Evolutionary conservation across 495 filamentous ascomycete species (phyloP).

Genomic region (Mytilinidion resinicola): DNA sequence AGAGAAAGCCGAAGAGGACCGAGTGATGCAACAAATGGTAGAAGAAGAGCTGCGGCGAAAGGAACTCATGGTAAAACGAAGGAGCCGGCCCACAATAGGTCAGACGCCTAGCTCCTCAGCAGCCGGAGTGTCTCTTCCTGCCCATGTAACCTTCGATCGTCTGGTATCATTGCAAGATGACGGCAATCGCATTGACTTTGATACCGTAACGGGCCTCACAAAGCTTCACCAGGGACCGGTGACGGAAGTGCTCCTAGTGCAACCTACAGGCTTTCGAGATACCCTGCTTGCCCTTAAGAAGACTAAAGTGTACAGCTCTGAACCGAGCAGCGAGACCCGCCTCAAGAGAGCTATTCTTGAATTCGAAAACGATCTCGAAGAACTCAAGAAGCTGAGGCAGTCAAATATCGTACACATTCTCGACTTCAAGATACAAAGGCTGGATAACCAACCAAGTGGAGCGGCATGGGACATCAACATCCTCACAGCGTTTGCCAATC

Average conservation of each 20-base stretch:
- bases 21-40: slow-evolving; percentile 64
- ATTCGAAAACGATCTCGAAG: slow-evolving; percentile 64
- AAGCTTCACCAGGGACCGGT: slow-evolving; percentile 22
- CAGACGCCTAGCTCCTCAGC: slow-evolving; percentile 30
- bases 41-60: slow-evolving; percentile 68
- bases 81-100: slow-evolving; percentile 28
- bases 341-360: slow-evolving; percentile 62
- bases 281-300: slow-evolving; percentile 66
- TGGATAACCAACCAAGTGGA: slow-evolving; percentile 30
- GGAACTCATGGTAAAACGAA: slow-evolving; percentile 29
- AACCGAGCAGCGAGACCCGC: slow-evolving; percentile 37
- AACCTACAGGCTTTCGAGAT: slow-evolving; percentile 10
- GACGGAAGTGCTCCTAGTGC: slow-evolving; percentile 28
- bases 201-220: slow-evolving; percentile 17
- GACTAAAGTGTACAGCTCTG: slow-evolving; percentile 51
- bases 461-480: slow-evolving; percentile 69
- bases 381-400: slow-evolving; percentile 65
- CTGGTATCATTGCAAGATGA: slow-evolving; percentile 42
- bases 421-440: slow-evolving; percentile 64
- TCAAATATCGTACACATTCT: slow-evolving; percentile 70
- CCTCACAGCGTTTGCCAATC: slow-evolving; percentile 70
- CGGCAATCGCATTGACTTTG: slow-evolving; percentile 10
- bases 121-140: background rate
- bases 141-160: slow-evolving; percentile 62
- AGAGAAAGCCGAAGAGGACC: slow-evolving; percentile 62